Evolutionary conservation across 352 stramenopile genomes (phyloP), one percentile per base, ranked within the genome.

Genomic region (Phytophthora pluvialis): DNA sequence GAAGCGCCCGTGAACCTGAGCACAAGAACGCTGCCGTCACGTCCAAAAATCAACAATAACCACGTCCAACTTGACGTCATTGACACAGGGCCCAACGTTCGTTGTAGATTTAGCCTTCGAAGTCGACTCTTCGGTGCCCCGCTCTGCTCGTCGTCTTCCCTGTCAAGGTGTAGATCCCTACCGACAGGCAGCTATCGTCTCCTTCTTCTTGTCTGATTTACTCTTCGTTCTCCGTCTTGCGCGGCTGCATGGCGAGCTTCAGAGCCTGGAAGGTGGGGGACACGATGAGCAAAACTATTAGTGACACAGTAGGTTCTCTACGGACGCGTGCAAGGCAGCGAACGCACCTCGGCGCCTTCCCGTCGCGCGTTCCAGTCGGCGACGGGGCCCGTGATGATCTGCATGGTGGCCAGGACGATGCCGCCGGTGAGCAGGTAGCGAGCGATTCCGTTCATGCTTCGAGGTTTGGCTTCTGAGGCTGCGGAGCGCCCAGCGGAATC

Each of bases 361-460:
- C 81, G 78, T 81, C 85, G 81, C 32, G 85, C 80, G 62, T 91
- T 90, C 80, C 82, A 91, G 77, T 93, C 81, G 18, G 85, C 77
- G 13, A 91, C 25, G 12, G 85, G 82, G 28, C 85, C 82, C 4
- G 76, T 72, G 49, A 91, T 74, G 65, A 90, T 60, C 70, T 93
- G 78, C 62, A 75, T 83, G n/a, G 79, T 77, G 36, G 82, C 82
- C 62, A 88, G 70, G 68, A 89, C 78, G 61, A 93, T 62, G 39
- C 82, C 85, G 57, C 82, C 75, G 10, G 82, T 78, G 59, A 93
- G 79, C 64, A 91, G 54, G 63, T 87, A 93, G 68, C 83, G 85
- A 70, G 80, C 74, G 52, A 88, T 75, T 74, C 82, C 81, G 68
- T 91, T 88, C 85, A 93, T 93, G 21, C 40, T 69, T 42, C 21